These are phyloP conservation scores for Henckelia pumila DNA, from an alignment of 257 asterid species.

Conservation along the genomic window DNA sequence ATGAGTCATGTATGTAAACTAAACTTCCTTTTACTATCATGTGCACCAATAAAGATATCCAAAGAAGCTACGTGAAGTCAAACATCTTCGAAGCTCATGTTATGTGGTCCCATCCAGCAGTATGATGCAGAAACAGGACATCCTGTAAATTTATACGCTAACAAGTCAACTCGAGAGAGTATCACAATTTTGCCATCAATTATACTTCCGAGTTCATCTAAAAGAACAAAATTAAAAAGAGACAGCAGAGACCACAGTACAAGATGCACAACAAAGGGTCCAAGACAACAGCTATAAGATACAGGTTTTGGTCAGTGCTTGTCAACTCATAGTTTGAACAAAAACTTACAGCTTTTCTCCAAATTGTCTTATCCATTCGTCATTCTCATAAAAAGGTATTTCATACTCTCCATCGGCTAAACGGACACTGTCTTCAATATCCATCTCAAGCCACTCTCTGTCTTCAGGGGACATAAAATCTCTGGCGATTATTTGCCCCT, in stretches of 20 bases:
- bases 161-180: background rate
- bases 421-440: conserved; percentile 76
- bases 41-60: background rate
- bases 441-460: conserved; percentile 93
- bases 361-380: conserved; percentile 65
- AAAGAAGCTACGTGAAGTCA: conserved; percentile 2
- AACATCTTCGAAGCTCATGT: conserved; percentile 9
- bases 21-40: background rate
- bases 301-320: background rate
- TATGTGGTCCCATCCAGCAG: background rate
- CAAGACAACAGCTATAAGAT: conserved; percentile 1
- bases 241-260: conserved; percentile 13
- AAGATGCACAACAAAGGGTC: background rate
- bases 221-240: background rate
- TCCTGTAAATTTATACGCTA: background rate
- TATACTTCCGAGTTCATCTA: background rate
- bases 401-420: conserved; percentile 55
- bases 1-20: background rate
- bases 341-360: conserved; percentile 86
- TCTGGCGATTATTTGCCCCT: conserved; percentile 73
- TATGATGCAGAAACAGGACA: conserved; percentile 1
- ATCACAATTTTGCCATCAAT: background rate
- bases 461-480: conserved; percentile 97
- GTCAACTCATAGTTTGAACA: conserved; percentile 19
- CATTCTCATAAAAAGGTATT: conserved; percentile 83